Evolutionary conservation across 768 basidiomycete species (phyloP), one percentile per base, ranked within the genome.

Genomic region (Artomyces pyxidatus): DNA sequence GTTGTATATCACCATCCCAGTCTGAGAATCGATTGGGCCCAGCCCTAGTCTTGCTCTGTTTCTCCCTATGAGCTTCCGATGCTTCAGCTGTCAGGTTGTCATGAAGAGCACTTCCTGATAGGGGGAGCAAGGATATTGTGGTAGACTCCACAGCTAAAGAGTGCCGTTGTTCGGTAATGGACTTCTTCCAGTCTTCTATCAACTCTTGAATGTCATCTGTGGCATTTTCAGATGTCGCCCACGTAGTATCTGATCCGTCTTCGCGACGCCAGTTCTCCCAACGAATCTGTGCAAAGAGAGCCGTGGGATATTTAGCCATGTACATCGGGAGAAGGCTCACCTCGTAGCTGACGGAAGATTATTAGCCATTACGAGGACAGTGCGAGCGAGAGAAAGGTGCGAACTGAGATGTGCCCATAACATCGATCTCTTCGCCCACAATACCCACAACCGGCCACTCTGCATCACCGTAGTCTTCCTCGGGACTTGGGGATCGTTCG

Each of bases 371-470:
- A 11, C 11, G 7, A 0, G 37, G 16, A 19, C 40, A 17, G 37
- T n/a, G 6, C 26, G 28, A 3, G 19, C 25, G 4, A 4, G 4
- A 21, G 35, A 16, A 11, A 27, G 14, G 14, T 27, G 21, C 43
- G 26, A n/a, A 56, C 55, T 25, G 46, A 17, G 53, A 44, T 16
- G 27, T 37, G 8, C 55, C 52, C 26, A 56, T 54, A 3, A 53
- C 52, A 38, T 56, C 55, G 14, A 56, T 32, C 17, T 56, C 53
- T 23, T 56, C 55, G 3, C 55, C 55, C 2, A 56, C 55, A 21
- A 56, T 53, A 0, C 55, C 53, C 17, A 54, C 49, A 5, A 56
- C 55, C 10, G 55, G 55, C 53, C 53, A 56, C 40, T 56, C 55
- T 10, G 38, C 49, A 1, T 43, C 53, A 16, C 39, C 23, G 16